phyloP scores from a whole-genome alignment of 1,284 basidiomycete genomes.

The Ceratobasidium papillatum region DNA sequence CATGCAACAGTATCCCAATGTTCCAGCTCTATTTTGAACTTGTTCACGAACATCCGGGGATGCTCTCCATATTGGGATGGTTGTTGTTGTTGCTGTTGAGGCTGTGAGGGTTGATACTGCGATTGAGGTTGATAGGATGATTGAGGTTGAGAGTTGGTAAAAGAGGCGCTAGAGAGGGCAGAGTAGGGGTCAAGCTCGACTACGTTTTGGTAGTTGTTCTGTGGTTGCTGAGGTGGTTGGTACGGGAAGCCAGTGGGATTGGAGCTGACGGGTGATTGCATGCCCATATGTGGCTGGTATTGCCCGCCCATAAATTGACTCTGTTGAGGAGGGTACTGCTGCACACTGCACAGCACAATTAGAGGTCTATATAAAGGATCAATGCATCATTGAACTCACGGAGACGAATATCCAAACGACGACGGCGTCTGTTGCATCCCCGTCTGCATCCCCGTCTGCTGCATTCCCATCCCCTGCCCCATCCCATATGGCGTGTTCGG shows the following conservation, averaged over 20 bases:
- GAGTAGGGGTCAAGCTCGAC: conserved; percentile 38
- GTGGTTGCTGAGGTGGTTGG: conserved; percentile 29
- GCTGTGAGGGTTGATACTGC: conserved; percentile 14
- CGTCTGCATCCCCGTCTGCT: too few relatives aligned
- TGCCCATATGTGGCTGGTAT: conserved; percentile 34
- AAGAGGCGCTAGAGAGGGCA: conserved; percentile 14
- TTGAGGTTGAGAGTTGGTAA: conserved; percentile 21
- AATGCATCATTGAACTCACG: background rate
- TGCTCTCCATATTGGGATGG: conserved; percentile 35
- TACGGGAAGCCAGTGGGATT: conserved; percentile 22
- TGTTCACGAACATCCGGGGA: conserved; percentile 21
- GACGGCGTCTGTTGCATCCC: conserved; percentile 6
- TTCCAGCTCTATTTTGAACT: conserved; percentile 32
- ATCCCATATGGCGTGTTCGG: conserved; percentile 8
- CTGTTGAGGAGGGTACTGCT: conserved; percentile 34
- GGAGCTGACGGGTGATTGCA: conserved; percentile 18
- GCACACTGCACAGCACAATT: background rate
- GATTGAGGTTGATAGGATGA: conserved; percentile 11
- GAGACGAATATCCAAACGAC: conserved; percentile 26
- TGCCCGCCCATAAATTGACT: conserved; percentile 22
- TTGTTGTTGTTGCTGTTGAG: conserved; percentile 3
- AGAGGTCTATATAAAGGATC: background rate
- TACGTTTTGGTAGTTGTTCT: conserved; percentile 24
- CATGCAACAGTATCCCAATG: conserved; percentile 29
- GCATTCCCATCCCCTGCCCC: conserved; percentile 14